phyloP scores from a whole-genome alignment of 2,329 filamentous ascomycete species.

The Colletotrichum spinosum region DNA sequence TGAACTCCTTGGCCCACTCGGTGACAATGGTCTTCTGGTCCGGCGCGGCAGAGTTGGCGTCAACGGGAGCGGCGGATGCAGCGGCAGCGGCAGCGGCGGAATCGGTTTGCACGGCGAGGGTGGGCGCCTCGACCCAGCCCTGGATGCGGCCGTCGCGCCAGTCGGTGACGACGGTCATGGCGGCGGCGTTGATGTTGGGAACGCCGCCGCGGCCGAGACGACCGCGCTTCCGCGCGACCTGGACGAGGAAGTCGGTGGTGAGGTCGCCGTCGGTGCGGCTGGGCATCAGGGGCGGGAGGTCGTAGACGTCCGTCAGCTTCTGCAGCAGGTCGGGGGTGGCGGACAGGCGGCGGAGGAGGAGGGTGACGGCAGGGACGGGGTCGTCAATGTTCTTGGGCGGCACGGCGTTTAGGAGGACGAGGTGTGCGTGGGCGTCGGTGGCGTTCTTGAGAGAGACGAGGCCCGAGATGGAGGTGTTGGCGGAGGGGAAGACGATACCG shows the following conservation, averaged over 20 bases:
- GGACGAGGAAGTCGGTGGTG: slow-evolving; percentile 91
- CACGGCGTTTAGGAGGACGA: slow-evolving; percentile 90
- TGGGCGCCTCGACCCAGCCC: slow-evolving; percentile 87
- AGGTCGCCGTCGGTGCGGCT: slow-evolving; percentile 75
- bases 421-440: slow-evolving; percentile 81
- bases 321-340: slow-evolving; percentile 78
- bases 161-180: slow-evolving; percentile 94
- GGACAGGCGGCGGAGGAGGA: slow-evolving; percentile 86
- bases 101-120: slow-evolving; percentile 64
- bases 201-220: slow-evolving; percentile 89
- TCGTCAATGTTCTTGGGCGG: slow-evolving; percentile 96
- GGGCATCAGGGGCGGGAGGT: slow-evolving; percentile 81
- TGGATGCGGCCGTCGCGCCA: slow-evolving; percentile 96
- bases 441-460: slow-evolving; percentile 68
- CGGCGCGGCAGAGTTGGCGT: slow-evolving; percentile 60
- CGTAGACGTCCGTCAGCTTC: slow-evolving; percentile 86
- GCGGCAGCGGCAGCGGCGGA: slow-evolving; percentile 41
- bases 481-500: slow-evolving; percentile 91
- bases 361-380: slow-evolving; percentile 85
- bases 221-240: slow-evolving; percentile 93
- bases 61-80: slow-evolving; percentile 45
- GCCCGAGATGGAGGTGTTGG: slow-evolving; percentile 52
- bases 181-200: slow-evolving; percentile 87
- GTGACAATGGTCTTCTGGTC: slow-evolving; percentile 90
- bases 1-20: slow-evolving; percentile 95